phyloP scores from a whole-genome alignment of 1,284 basidiomycete genomes.

The Cryptococcus floricola region DNA sequence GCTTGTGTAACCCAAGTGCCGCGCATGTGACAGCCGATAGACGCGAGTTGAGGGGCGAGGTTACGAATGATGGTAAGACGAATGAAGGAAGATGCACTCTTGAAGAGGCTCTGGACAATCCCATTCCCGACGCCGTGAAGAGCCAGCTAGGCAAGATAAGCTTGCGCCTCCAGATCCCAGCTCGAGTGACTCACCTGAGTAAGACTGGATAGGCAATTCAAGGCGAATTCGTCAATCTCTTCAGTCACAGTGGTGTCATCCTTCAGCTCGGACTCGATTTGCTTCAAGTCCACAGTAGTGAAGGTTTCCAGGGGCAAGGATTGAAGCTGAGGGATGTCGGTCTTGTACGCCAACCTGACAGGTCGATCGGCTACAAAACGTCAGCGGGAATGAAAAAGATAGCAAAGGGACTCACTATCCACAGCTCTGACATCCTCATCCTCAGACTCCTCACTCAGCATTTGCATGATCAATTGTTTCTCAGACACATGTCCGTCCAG shows the following conservation, averaged over 20 bases:
- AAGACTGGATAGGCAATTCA: constrained; percentile 62
- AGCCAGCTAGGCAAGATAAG: constrained; percentile 60
- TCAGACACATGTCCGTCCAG: constrained; percentile 65
- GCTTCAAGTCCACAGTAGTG: constrained; percentile 87
- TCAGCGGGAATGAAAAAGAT: background rate
- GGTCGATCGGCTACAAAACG: constrained; percentile 20
- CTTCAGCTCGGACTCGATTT: constrained; percentile 84
- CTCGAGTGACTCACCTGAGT: constrained; percentile 29
- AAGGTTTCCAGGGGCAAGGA: constrained; percentile 71
- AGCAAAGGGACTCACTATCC: constrained; percentile 59
- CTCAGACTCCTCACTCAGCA: constrained; percentile 74
- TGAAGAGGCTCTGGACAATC: constrained; percentile 93
- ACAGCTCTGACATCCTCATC: constrained; percentile 60
- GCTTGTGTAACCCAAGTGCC: constrained; percentile 99
- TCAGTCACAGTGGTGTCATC: constrained; percentile 73
- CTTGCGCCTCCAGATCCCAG: background rate
- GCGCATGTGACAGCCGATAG: constrained; percentile 99
- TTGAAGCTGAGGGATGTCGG: constrained; percentile 80
- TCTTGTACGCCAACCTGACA: constrained; percentile 67
- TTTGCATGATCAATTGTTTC: constrained; percentile 92
- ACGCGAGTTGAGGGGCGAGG: constrained; percentile 87
- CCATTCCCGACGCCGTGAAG: constrained; percentile 99
- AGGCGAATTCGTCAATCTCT: constrained; percentile 84
- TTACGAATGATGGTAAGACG: constrained; percentile 88
- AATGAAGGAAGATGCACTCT: constrained; percentile 72